Evolutionary conservation across 2,329 filamentous ascomycete genomes (phyloP), one percentile per base, ranked within the genome.

Genomic region (Ascochyta rabiei): DNA sequence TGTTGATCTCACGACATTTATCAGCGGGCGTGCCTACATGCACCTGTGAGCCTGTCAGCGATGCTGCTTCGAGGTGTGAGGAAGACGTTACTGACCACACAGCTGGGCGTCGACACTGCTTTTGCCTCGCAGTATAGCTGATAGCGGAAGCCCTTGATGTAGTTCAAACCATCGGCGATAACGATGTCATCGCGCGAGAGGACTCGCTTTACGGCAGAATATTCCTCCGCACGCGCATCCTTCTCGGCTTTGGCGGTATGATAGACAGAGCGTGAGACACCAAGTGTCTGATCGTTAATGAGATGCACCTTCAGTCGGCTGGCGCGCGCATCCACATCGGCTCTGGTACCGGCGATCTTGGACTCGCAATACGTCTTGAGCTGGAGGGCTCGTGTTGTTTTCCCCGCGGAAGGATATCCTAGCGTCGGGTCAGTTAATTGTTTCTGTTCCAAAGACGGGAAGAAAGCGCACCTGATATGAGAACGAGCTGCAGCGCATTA

Each of bases 71-170:
- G 2, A 9, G 18, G 16, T 15, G n/a, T 21, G 44, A 21, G 24
- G 18, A 18, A 12, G 13, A 18, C 6, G 15, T 4, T 8, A 73
- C 80, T 72, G 71, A 95, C 79, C 52, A 95, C 85, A 67, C 89
- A 92, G 74, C 84, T 89, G 3, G 89, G 85, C 3, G 90, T 95
- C 59, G 87, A 80, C 48, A 90, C 78, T 42, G 90, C 90, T 76
- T 95, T 95, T 33, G 90, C 86, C 76, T 95, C 90, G 77, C 90
- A 93, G 74, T 88, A 89, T 19, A 96, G 80, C 79, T 96, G 90
- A 73, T 96, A 96, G 43, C 91, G 83, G 84, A 90, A 95, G 33
- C 90, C 91, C 75, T 95, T 95, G 77, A 96, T 96, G 76, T 95
- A 96, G 75, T 95, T 95, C 56, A 90, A 78, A 1, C 87, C 86